Conservation (phyloP, 352 stramenopile species). For the Globisporangium polare region DNA sequence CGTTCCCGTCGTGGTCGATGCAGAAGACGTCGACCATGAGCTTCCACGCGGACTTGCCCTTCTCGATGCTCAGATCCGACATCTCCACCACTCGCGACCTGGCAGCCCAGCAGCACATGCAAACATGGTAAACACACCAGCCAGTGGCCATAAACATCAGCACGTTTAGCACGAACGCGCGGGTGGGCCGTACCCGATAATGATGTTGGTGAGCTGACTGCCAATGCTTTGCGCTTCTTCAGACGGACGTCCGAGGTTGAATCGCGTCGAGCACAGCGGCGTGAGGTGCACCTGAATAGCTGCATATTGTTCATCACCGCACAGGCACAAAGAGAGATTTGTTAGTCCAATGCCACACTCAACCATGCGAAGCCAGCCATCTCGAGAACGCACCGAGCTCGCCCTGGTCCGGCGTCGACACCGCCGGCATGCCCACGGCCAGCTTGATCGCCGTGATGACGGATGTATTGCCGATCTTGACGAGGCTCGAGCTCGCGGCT, state of each 20-base stretch:
- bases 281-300: slow-evolving; percentile 80
- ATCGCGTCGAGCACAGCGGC: slow-evolving; percentile 71
- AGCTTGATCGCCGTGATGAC: slow-evolving; percentile 72
- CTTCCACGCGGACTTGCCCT: slow-evolving; percentile 76
- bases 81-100: slow-evolving; percentile 80
- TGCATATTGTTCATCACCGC: slow-evolving; percentile 10
- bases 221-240: slow-evolving; percentile 77
- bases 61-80: slow-evolving; percentile 67
- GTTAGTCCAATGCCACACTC: background rate
- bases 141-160: background rate
- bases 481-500: slow-evolving; percentile 62
- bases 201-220: slow-evolving; percentile 68
- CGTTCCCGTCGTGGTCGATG: slow-evolving; percentile 80
- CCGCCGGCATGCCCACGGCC: slow-evolving; percentile 62
- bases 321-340: background rate
- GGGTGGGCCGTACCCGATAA: slow-evolving; percentile 44
- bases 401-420: slow-evolving; percentile 68
- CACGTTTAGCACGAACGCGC: background rate
- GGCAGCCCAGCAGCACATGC: background rate
- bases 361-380: background rate
- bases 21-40: slow-evolving; percentile 80
- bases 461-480: slow-evolving; percentile 72
- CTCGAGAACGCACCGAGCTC: slow-evolving; percentile 45
- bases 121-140: background rate
- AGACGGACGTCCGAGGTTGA: slow-evolving; percentile 60